Conservation (phyloP, 495 filamentous ascomycete species). For the Cercophora newfieldiana region DNA sequence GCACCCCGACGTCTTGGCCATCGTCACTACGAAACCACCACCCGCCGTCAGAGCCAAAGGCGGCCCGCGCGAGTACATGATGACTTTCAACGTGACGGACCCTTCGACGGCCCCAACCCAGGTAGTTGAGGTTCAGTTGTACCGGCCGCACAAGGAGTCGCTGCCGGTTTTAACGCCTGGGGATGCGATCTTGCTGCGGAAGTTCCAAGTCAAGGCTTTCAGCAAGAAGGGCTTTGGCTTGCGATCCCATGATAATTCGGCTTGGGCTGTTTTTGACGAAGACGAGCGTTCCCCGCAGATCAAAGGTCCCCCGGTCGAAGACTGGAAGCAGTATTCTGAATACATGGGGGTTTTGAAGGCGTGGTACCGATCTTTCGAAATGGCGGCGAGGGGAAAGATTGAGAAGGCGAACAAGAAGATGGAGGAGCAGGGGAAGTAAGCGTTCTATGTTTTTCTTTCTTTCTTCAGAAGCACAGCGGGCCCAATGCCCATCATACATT, state of each 20-base stretch:
- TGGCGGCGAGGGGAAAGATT: conserved; percentile 37
- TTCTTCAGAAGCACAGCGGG: no score
- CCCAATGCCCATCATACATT: no score
- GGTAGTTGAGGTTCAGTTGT: conserved; percentile 65
- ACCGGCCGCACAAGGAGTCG: conserved; percentile 68
- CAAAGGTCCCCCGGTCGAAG: conserved; percentile 47
- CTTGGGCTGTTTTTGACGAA: conserved; percentile 66
- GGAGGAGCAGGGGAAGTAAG: conserved; percentile 28
- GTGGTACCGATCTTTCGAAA: conserved; percentile 45
- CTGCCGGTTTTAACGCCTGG: conserved; percentile 70
- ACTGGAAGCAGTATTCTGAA: conserved; percentile 35
- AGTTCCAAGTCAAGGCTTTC: conserved; percentile 66
- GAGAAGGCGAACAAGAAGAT: conserved; percentile 44
- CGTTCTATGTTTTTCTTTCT: no score
- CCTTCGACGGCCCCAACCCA: conserved; percentile 49
- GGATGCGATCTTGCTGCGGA: conserved; percentile 72
- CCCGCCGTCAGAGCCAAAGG: conserved; percentile 59
- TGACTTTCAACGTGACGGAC: conserved; percentile 71
- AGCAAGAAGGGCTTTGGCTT: conserved; percentile 51
- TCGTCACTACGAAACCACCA: conserved; percentile 59
- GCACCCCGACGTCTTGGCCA: conserved; percentile 64
- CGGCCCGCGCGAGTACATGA: conserved; percentile 68
- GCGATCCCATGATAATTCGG: conserved; percentile 42
- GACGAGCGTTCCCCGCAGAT: conserved; percentile 41
- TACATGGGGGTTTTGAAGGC: conserved; percentile 37